phyloP scores from a whole-genome alignment of 805 yeast genomes.

The Allodekkera sacchari region DNA sequence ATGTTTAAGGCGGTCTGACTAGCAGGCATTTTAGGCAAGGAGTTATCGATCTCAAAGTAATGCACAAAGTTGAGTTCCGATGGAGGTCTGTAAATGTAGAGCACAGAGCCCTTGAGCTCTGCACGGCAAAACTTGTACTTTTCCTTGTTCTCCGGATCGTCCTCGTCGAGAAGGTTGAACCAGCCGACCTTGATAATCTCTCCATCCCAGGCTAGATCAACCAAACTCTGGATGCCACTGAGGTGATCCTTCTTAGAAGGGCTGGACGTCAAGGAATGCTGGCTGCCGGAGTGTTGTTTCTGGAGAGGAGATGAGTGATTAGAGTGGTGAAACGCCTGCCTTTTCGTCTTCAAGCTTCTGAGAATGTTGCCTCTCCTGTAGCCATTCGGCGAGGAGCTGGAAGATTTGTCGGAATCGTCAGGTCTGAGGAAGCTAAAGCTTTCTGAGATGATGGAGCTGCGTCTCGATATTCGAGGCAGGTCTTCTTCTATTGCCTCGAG shows the following conservation, averaged over 20 bases:
- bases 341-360: not conserved
- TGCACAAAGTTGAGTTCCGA: constrained; percentile 33
- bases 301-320: not conserved
- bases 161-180: constrained; percentile 41
- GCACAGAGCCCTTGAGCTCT: constrained; percentile 59
- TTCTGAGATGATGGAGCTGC: constrained; percentile 1
- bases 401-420: not conserved
- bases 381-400: not conserved
- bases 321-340: too few relatives aligned
- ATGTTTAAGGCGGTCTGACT: too few relatives aligned
- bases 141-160: constrained; percentile 20
- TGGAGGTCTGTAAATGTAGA: constrained; percentile 55
- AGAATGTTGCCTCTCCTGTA: not conserved
- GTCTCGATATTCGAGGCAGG: constrained; percentile 1
- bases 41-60: constrained; percentile 24
- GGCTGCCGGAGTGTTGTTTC: not conserved
- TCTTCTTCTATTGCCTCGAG: too few relatives aligned
- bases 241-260: constrained; percentile 2
- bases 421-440: constrained; percentile 1
- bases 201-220: constrained; percentile 26
- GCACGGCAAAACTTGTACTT: constrained; percentile 45
- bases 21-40: too few relatives aligned
- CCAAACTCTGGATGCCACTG: constrained; percentile 10
- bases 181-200: constrained; percentile 45
- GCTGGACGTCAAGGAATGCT: not conserved